Base-by-base conservation (phyloP, 371 early-diverging fungal species). In the Zychaea mexicana region DNA sequence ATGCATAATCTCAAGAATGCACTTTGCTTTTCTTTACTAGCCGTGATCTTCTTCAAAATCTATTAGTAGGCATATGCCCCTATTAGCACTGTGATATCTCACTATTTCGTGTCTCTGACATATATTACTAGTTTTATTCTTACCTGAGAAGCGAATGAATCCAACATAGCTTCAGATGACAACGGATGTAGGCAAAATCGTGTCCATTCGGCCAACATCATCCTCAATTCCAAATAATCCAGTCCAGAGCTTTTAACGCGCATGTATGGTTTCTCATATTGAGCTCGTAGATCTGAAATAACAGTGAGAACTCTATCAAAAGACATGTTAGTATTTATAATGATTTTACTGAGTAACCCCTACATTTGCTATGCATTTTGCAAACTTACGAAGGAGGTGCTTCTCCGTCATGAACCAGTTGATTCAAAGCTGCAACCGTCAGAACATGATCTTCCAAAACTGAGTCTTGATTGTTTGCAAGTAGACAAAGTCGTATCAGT, bases 1-100 rank as follows among this genome's bases (percentile, higher is more conserved):
- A 90, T 91, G 71, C 92, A 92, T 15, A 94, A 83, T 3, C 96
- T 82, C 82, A 96, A 92, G 71, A 98, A 96, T 65, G 92, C 76
- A 7, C 91, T 89, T 2, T 87, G 85, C 24, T 85, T 80, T 53
- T 89, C 86, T 24, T 91, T 73, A 17, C 88, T 85, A 22, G 87
- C 84, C 28, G 62, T 33, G 42, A 71, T 67, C 27, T 65, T 28
- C 26, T 31, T 36, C 22, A 57, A 57, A 38, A 57, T 36, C 32
- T 36, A 57, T n/a, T n/a, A 42, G n/a, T 12, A 42, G 6, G n/a
- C 3, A 42, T 33, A 33, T 33, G n/a, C n/a, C n/a, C n/a, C n/a
- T n/a, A n/a, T n/a, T n/a, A n/a, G n/a, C n/a, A n/a, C n/a, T n/a
- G n/a, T n/a, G n/a, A n/a, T n/a, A n/a, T n/a, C n/a, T n/a, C n/a